Evolutionary conservation across 1,139 yeast species (phyloP), one percentile per base, ranked within the genome.

Genomic region (Suhomyces guaymorum): DNA sequence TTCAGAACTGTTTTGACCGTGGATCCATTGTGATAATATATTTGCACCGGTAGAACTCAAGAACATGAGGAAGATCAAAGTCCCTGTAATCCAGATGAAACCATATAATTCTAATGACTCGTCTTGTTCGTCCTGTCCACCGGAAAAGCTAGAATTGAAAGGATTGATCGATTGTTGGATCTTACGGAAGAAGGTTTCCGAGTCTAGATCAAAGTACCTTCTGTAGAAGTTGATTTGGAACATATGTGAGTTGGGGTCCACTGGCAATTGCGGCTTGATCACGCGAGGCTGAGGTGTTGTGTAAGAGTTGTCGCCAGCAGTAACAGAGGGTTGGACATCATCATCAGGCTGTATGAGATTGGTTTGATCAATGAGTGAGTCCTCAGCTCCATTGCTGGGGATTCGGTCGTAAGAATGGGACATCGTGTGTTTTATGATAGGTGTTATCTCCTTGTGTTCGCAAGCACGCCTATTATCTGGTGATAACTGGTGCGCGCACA

Each of bases 1-100:
- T 27, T 65, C 61, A 17, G 63, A 63, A 7, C 72, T 65, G 17
- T 63, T 47, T 52, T 65, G 42, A 2, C 55, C 49, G 44, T 64
- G 58, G 58, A 67, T 39, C 85, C 86, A 49, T 65, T 75, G 49
- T 55, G 69, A 24, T 27, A 70, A 47, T 11, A 69, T 43, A 36
- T 69, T 67, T 11, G 73, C 57, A 2, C 72, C 75, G 0, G 95
- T 83, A 24, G 86, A 75, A 35, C 89, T 73, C 40, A 86, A 82
- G 61, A 86, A 87, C 57, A 86, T 68, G 26, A 80, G 66, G 44
- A 84, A 80, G 1, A 85, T 78, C 35, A 85, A 75, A 0, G 95
- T 82, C 0, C 88, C 87, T 9, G 89, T 82, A 29, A 87, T 79
- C 96, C 96, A 87, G 28, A 86, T 66, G 17, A 89, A 84, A 1